Evolutionary conservation across 2,329 filamentous ascomycete species (phyloP), one percentile per base, ranked within the genome.

Genomic region (Bipolaris zeicola): DNA sequence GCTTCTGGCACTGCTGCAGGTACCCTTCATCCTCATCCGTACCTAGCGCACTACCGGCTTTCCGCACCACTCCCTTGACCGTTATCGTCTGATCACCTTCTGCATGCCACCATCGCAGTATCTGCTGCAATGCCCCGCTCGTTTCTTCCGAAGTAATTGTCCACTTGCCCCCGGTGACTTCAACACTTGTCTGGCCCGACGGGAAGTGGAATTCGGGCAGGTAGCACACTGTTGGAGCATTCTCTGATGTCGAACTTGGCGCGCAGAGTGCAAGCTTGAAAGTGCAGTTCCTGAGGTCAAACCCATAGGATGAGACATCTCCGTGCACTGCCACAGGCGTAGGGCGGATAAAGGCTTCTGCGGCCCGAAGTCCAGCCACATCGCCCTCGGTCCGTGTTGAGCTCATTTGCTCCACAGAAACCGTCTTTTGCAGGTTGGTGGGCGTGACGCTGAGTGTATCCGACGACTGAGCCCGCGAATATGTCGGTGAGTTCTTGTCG

Each of bases 191-290:
- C 42, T 85, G 81, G 45, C 89, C 85, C 50, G 87, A 85, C 1
- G 94, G 93, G 73, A 96, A 99, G 77, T 99, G 95, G 70, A 91
- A 97, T 54, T 93, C 91, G 0, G 95, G 95, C 2, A 99, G 81
- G 75, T 91, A 96, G 7, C 98, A 82, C 42, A 92, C 84, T 0
- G 94, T 98, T 0, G 92, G 92, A 1, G 81, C 79, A 0, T 89
- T 85, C 37, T 90, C 83, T 3, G 80, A 73, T 2, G 87, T 87
- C 1, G 85, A 74, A 33, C 81, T 82, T 2, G 84, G 77, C 2
- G 89, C 88, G 0, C 82, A 79, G 22, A 99, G 75, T 14, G 85
- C 83, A 51, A 99, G 82, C 5, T 83, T 87, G 75, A 96, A 98
- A 8, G 83, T 84, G 72, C 90, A 94, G 57, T 83, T 89, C 45